These are phyloP conservation scores for Aspergillus uvarum DNA, from an alignment of 2,329 filamentous ascomycete genomes.

Conservation along the genomic window DNA sequence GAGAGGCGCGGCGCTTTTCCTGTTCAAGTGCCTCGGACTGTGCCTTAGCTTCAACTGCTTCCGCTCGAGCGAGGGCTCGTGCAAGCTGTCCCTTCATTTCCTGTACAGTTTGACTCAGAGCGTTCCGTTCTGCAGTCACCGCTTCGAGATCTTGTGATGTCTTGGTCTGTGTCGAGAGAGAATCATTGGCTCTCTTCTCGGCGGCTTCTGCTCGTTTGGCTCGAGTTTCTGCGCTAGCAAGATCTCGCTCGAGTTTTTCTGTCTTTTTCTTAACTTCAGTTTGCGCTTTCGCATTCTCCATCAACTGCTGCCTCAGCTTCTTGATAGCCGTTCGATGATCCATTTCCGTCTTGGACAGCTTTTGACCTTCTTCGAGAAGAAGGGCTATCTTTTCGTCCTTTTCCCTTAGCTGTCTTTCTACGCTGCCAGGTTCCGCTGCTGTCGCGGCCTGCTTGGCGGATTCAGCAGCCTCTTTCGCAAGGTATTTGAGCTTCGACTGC, in stretches of 20 bases:
- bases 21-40: conserved; percentile 67
- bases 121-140: conserved; percentile 62
- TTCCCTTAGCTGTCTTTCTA: conserved; percentile 78
- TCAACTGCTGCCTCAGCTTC: conserved; percentile 61
- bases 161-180: conserved; percentile 52
- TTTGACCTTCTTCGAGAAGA: conserved; percentile 89
- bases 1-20: conserved; percentile 58
- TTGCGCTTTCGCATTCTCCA: conserved; percentile 54
- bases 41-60: conserved; percentile 64
- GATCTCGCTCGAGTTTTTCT: conserved; percentile 59
- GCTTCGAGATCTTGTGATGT: conserved; percentile 59
- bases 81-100: conserved; percentile 70
- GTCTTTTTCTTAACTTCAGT: conserved; percentile 55
- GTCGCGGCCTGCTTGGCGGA: conserved; percentile 68
- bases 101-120: conserved; percentile 64
- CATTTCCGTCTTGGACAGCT: conserved; percentile 80
- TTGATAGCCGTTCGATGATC: conserved; percentile 81
- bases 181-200: conserved; percentile 58
- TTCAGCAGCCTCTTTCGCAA: conserved; percentile 76
- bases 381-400: conserved; percentile 88
- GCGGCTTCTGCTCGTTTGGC: conserved; percentile 61
- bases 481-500: conserved; percentile 84
- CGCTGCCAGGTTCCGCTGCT: conserved; percentile 62
- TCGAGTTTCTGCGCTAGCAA: conserved; percentile 51
- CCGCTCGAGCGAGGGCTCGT: conserved; percentile 65